Evolutionary conservation across 345 rosid species (phyloP).

Genomic region (Lepidium africanum): DNA sequence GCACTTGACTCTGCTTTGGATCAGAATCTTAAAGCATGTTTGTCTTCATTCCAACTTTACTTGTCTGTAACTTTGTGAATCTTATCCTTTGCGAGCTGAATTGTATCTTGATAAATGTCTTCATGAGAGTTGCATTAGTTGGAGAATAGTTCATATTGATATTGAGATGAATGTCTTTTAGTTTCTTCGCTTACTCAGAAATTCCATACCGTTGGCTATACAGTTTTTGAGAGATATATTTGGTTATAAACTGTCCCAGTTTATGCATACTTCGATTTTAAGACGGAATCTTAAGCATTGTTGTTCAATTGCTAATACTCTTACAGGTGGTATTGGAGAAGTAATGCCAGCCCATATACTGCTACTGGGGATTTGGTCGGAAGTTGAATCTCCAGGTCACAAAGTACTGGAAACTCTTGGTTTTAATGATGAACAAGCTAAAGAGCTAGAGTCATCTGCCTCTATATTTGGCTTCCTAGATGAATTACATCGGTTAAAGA

Average conservation of each 20-base stretch:
- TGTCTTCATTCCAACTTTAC: not conserved
- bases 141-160: not conserved
- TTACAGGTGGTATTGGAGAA: slow-evolving; percentile 57
- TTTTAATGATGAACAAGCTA: slow-evolving; percentile 61
- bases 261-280: not conserved
- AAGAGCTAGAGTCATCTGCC: slow-evolving; percentile 54
- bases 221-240: too few species aligned
- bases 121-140: not conserved
- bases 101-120: too few species aligned
- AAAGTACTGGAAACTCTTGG: slow-evolving; percentile 62
- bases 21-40: slow-evolving; percentile 56
- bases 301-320: not conserved
- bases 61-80: not conserved
- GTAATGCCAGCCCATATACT: slow-evolving; percentile 59
- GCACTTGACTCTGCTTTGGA: slow-evolving; percentile 64
- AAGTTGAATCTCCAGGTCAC: slow-evolving; percentile 70
- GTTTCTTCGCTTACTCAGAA: too few species aligned
- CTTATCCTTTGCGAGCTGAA: too few species aligned
- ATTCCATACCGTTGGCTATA: too few species aligned
- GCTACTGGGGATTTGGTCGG: slow-evolving; percentile 81
- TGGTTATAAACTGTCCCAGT: not conserved
- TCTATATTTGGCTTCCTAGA: slow-evolving; percentile 40
- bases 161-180: not conserved
- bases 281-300: not conserved
- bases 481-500: slow-evolving; percentile 35